These are phyloP conservation scores for Phaeosphaeriaceae sp. DNA, from an alignment of 2,329 filamentous ascomycete genomes.

Conservation along the genomic window DNA sequence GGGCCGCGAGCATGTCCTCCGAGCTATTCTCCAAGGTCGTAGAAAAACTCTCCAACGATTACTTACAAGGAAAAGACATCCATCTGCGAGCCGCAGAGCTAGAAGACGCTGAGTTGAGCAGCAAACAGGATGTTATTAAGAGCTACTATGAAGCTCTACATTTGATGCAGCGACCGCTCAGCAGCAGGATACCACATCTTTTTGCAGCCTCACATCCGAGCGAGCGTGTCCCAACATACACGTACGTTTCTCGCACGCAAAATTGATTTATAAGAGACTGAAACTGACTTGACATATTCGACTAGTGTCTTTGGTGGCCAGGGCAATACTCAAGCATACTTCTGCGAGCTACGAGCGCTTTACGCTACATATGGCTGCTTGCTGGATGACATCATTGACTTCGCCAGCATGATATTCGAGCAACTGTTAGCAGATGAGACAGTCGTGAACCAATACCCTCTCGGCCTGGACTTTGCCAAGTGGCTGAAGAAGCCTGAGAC, in stretches of 20 bases:
- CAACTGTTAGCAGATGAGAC: conserved; percentile 16
- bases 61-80: conserved; percentile 17
- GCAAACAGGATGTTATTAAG: conserved; percentile 19
- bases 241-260: background rate
- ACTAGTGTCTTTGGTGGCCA: conserved; percentile 36
- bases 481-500: conserved; percentile 35
- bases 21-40: conserved; percentile 18
- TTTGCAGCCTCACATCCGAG: conserved; percentile 15
- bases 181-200: conserved; percentile 11
- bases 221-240: conserved; percentile 2
- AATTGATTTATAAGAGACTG: background rate
- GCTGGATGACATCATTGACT: conserved; percentile 17
- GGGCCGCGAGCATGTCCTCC: conserved; percentile 11
- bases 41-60: conserved; percentile 12
- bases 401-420: conserved; percentile 15
- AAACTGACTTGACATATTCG: conserved; percentile 8
- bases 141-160: conserved; percentile 20
- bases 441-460: conserved; percentile 16
- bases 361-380: conserved; percentile 32
- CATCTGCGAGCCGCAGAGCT: conserved; percentile 13
- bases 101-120: conserved; percentile 7
- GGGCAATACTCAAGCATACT: conserved; percentile 35
- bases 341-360: conserved; percentile 29
- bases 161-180: conserved; percentile 6
- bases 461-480: conserved; percentile 33